Evolutionary conservation across 148 eudicot genomes (phyloP).

Genomic region (Polygonum maritimum): DNA sequence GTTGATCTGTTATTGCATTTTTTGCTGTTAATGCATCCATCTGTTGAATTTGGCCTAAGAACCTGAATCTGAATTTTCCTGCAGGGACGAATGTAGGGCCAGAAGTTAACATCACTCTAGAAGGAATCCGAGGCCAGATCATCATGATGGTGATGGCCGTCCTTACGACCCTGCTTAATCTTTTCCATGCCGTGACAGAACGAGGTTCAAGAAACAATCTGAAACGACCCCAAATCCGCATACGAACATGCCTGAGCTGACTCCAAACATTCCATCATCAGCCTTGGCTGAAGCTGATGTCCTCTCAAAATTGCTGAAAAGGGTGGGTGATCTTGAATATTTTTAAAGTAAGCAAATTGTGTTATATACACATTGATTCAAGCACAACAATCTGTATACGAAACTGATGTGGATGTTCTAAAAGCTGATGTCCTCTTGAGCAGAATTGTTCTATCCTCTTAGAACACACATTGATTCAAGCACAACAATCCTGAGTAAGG

Average conservation of each 20-base stretch:
- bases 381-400: constrained; percentile 57
- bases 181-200: constrained; percentile 33
- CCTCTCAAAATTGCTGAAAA: constrained; percentile 38
- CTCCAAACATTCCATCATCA: constrained; percentile 37
- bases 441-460: too few relatives aligned
- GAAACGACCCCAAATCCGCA: constrained; percentile 23
- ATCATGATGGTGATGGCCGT: constrained; percentile 49
- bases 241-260: constrained; percentile 24
- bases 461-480: constrained; percentile 68
- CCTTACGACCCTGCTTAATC: constrained; percentile 39
- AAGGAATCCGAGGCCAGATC: constrained; percentile 38
- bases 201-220: constrained; percentile 41
- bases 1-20: neutral
- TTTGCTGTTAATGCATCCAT: neutral
- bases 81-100: constrained; percentile 33
- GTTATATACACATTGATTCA: constrained; percentile 54
- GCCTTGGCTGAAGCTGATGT: constrained; percentile 51
- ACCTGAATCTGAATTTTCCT: constrained; percentile 12
- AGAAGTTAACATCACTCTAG: constrained; percentile 32
- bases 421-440: neutral
- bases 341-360: too few relatives aligned
- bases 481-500: constrained; percentile 54
- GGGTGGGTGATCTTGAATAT: constrained; percentile 46
- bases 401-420: constrained; percentile 47
- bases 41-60: neutral